Percentiles rank a stretch among this genome's conserved stretches.
These are phyloP conservation scores for Tulasnella sp. DNA, from an alignment of 768 basidiomycete genomes.

Conservation along the genomic window DNA sequence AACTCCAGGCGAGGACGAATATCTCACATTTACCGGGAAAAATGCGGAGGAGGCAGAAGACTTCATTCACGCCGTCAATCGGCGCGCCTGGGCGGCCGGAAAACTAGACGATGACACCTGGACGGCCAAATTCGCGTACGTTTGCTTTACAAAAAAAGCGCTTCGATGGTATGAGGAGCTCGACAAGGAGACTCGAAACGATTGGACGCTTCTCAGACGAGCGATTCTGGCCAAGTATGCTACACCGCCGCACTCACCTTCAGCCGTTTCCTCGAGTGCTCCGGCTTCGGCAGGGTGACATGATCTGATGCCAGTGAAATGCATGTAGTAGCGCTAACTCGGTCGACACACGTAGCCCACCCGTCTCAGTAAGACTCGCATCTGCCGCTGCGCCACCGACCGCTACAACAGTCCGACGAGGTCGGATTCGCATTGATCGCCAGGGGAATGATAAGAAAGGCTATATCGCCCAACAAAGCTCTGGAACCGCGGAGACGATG, in stretches of 20 bases:
- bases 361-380: neutral
- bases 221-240: neutral
- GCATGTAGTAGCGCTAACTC: no score
- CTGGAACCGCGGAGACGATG: no score
- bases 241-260: neutral
- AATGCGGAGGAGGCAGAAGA: neutral
- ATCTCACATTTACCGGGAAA: neutral
- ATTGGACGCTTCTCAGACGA: neutral
- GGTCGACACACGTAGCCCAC: no score
- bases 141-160: neutral
- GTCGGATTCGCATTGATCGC: neutral
- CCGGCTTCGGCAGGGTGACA: neutral
- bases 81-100: neutral
- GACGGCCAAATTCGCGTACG: constrained; percentile 9
- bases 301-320: no score
- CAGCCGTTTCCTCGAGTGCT: neutral
- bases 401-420: neutral
- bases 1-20: neutral
- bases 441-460: no score
- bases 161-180: constrained; percentile 18
- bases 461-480: no score
- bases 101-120: neutral
- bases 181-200: no score
- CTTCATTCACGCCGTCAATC: neutral
- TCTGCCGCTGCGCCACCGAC: neutral